Evolutionary conservation across 2,329 filamentous ascomycete species (phyloP).

Genomic region (Diaporthe citri): DNA sequence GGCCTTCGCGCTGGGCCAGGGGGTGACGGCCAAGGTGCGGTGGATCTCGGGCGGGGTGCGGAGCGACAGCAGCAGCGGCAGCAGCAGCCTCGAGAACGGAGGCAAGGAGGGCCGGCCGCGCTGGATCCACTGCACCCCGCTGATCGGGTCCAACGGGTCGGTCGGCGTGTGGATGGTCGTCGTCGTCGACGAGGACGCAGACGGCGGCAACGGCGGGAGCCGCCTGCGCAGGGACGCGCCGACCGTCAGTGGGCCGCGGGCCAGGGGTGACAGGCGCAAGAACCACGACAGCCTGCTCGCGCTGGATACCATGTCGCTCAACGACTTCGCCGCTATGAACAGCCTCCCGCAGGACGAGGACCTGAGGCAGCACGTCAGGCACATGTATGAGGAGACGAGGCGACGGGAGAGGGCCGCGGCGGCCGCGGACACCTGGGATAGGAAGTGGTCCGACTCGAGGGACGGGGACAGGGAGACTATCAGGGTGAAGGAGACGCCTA

Average conservation of each 20-base stretch:
- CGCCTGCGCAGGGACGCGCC: slow-evolving; percentile 10
- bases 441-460: not conserved
- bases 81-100: slow-evolving; percentile 6
- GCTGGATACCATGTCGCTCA: slow-evolving; percentile 29
- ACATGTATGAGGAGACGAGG: slow-evolving; percentile 32
- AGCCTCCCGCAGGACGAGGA: slow-evolving; percentile 33
- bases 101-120: slow-evolving; percentile 68
- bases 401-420: slow-evolving; percentile 24
- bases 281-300: slow-evolving; percentile 12
- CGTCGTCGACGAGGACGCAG: slow-evolving; percentile 73
- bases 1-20: slow-evolving; percentile 76
- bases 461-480: not conserved
- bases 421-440: not conserved
- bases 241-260: not conserved
- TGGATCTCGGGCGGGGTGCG: slow-evolving; percentile 67
- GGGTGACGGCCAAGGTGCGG: slow-evolving; percentile 80
- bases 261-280: not conserved
- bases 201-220: not conserved
- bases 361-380: slow-evolving; percentile 26
- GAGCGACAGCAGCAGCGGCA: slow-evolving; percentile 23
- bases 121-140: slow-evolving; percentile 84
- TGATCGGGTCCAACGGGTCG: slow-evolving; percentile 74
- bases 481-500: slow-evolving; percentile 9
- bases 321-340: slow-evolving; percentile 31
- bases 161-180: slow-evolving; percentile 86